Evolutionary conservation across 352 stramenopile genomes (phyloP).

Genomic region (Phytophthora cryptogea): DNA sequence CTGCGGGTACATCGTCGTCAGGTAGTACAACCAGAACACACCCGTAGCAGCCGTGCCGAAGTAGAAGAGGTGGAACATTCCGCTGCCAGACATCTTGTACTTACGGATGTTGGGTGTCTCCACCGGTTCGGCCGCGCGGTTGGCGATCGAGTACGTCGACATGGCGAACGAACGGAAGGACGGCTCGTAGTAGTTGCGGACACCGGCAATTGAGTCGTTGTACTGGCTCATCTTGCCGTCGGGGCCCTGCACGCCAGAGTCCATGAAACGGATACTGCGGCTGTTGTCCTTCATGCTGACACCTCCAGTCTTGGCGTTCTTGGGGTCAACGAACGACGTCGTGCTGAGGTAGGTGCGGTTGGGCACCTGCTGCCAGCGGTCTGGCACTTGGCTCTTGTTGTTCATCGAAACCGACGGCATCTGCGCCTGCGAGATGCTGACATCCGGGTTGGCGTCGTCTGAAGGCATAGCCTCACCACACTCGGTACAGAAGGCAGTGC

Average conservation of each 20-base stretch:
- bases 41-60: slow-evolving; percentile 67
- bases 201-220: slow-evolving; percentile 75
- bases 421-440: slow-evolving; percentile 88
- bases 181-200: slow-evolving; percentile 88
- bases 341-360: slow-evolving; percentile 87
- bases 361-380: slow-evolving; percentile 85
- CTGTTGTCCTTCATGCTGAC: slow-evolving; percentile 78
- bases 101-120: slow-evolving; percentile 91
- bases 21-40: slow-evolving; percentile 81
- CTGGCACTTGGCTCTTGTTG: slow-evolving; percentile 70
- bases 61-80: slow-evolving; percentile 89
- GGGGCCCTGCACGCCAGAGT: slow-evolving; percentile 79
- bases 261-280: slow-evolving; percentile 89
- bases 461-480: slow-evolving; percentile 86
- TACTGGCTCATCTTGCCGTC: slow-evolving; percentile 86
- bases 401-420: slow-evolving; percentile 87
- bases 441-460: slow-evolving; percentile 72
- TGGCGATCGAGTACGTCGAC: slow-evolving; percentile 89
- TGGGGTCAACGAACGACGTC: slow-evolving; percentile 89
- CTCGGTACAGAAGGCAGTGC: slow-evolving; percentile 89
- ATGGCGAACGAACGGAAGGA: slow-evolving; percentile 91
- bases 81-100: slow-evolving; percentile 90
- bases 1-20: slow-evolving; percentile 84
- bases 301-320: slow-evolving; percentile 69
- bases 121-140: slow-evolving; percentile 83